phyloP scores from a whole-genome alignment of 148 eudicot species.

The Linanthus parryae region DNA sequence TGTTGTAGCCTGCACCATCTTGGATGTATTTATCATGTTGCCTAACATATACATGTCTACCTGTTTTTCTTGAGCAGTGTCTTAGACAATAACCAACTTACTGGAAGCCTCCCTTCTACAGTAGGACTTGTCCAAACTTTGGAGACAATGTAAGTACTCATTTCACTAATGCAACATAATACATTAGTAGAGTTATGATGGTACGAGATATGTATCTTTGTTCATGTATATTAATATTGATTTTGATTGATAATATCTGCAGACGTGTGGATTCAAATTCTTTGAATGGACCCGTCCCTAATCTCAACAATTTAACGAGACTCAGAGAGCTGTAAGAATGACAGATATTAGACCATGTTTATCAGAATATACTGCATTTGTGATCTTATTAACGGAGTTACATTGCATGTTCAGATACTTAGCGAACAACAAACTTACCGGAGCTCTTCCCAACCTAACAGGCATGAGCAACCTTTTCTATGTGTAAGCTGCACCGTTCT shows the following conservation, averaged over 20 bases:
- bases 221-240: neutral
- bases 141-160: conserved; percentile 66
- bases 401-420: neutral
- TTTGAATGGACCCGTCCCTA: conserved; percentile 53
- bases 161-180: too few relatives aligned
- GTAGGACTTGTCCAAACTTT: conserved; percentile 54
- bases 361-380: too few relatives aligned
- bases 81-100: conserved; percentile 62
- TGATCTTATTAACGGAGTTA: too few relatives aligned
- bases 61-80: conserved; percentile 37
- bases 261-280: conserved; percentile 80
- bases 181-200: too few relatives aligned
- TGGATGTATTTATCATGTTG: neutral
- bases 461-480: neutral
- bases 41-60: neutral
- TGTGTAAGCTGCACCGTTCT: neutral
- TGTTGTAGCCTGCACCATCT: neutral
- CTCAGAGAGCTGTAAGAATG: conserved; percentile 78
- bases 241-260: conserved; percentile 8
- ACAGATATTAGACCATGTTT: too few relatives aligned
- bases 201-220: neutral
- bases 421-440: neutral
- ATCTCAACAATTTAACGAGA: conserved; percentile 45
- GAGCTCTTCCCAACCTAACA: neutral
- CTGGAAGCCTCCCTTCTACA: conserved; percentile 57